phyloP scores from a whole-genome alignment of 129 eudicot genomes.

The Ambrosia artemisiifolia region DNA sequence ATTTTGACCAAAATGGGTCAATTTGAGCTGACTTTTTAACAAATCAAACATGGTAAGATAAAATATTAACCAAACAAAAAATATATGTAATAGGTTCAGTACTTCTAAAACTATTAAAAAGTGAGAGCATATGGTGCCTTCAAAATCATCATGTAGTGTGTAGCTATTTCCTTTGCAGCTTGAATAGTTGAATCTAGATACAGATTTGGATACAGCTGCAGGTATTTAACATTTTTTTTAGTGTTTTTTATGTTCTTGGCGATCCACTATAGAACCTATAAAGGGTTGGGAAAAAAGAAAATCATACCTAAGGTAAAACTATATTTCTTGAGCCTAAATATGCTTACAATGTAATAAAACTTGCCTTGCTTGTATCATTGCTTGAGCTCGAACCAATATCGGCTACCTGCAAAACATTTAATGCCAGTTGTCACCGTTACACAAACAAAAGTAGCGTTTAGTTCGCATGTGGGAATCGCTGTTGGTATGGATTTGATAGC shows the following conservation, averaged over 20 bases:
- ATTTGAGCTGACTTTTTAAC: no score
- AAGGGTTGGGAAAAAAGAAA: slow-evolving; percentile 46
- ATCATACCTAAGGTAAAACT: not conserved
- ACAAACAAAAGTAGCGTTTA: not conserved
- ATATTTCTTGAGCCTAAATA: not conserved
- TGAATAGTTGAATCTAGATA: slow-evolving; percentile 88
- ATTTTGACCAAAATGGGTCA: no score
- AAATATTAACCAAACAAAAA: no score
- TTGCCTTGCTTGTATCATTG: slow-evolving; percentile 46
- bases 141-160: not conserved
- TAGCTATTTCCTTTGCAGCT: slow-evolving; percentile 56
- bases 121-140: not conserved
- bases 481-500: not conserved
- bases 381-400: not conserved
- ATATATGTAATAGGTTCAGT: not conserved
- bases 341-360: slow-evolving; percentile 13
- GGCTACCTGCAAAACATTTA: slow-evolving; percentile 30
- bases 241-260: slow-evolving; percentile 31
- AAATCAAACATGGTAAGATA: not conserved
- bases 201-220: slow-evolving; percentile 47
- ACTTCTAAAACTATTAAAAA: no score
- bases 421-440: not conserved
- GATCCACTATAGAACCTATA: slow-evolving; percentile 80
- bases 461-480: not conserved
- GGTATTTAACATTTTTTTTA: slow-evolving; percentile 30